These are phyloP conservation scores for Ophiobolus disseminans DNA, from an alignment of 2,329 filamentous ascomycete genomes.

Conservation along the genomic window DNA sequence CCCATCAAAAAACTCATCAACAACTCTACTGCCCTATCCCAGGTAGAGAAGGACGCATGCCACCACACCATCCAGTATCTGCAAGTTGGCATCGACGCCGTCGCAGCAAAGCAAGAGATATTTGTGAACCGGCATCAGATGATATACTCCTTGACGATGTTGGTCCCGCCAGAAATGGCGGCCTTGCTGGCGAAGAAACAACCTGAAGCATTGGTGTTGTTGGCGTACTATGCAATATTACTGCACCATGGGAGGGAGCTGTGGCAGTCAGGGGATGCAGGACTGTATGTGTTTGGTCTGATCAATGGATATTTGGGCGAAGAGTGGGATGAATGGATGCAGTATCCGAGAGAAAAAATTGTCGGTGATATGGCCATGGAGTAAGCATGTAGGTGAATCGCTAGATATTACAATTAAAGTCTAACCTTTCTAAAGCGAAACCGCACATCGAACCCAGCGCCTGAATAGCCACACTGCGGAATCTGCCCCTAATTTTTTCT, in stretches of 20 bases:
- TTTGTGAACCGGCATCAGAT: constrained; percentile 24
- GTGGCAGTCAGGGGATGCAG: constrained; percentile 32
- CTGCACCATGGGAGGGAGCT: constrained; percentile 46
- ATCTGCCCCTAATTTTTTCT: no score
- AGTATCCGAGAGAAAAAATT: background rate
- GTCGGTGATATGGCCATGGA: no score
- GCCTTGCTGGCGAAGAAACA: constrained; percentile 43
- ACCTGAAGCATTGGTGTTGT: constrained; percentile 56
- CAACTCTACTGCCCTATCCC: constrained; percentile 9
- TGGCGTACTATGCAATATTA: constrained; percentile 60
- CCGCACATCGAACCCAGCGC: no score
- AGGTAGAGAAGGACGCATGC: constrained; percentile 33
- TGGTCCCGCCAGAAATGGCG: constrained; percentile 47
- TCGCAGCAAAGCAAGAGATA: constrained; percentile 4
- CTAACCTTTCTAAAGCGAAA: background rate
- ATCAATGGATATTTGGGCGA: constrained; percentile 60
- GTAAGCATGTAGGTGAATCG: no score
- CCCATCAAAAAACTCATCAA: constrained; percentile 28
- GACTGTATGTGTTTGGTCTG: constrained; percentile 35
- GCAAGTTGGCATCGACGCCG: constrained; percentile 31
- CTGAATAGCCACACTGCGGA: no score
- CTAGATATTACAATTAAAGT: background rate
- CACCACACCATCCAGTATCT: constrained; percentile 30
- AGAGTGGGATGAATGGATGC: constrained; percentile 7
- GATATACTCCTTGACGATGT: constrained; percentile 48